Base-by-base conservation (phyloP, 2,329 filamentous ascomycete species). In the Bipolaris victoriae region DNA sequence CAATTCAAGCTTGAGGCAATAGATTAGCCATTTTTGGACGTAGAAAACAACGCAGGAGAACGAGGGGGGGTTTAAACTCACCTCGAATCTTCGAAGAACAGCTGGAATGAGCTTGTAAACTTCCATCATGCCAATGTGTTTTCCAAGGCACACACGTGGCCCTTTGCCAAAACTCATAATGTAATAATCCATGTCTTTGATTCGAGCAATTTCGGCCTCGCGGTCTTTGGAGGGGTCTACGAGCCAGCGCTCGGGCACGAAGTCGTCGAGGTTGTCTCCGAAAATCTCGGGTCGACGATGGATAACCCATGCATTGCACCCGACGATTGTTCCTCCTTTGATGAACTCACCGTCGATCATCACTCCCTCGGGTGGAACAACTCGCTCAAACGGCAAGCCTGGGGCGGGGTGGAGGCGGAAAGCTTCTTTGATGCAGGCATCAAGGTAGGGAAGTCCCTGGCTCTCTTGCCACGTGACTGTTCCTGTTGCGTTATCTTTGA, bases 371-470 rank as follows among this genome's bases (percentile, higher is more conserved):
- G 66, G 50, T 2, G 79, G 79, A 0, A 74, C 72, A 1, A 77
- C 69, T 7, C 79, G 68, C n/a, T 75, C 75, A 3, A 81, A 63
- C 5, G 66, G 69, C 40, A 77, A 67, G 0, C 79, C 79, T 0
- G 78, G 74, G 0, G 79, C 75, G 5, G 79, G 79, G 60, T 81
- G 77, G 15, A 75, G 66, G 4, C 80, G 72, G 3, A 81, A 62
- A 0, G 77, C 71, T 60, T 82, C 79, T 51, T 79, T 76, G 60
- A 81, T 78, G 15, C 79, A 72, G 13, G 78, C 78, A 51, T 78
- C 74, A 3, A 81, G 69, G 61, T 79, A 81, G 0, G 77, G 58
- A 13, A 67, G 49, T 6, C 62, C 31, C 41, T 52, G 35, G 11
- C 11, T 26, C 20, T 49, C 46, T 39, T 39, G 46, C 16, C 16